Conservation (phyloP, 208 protist species). For the Histomonas meleagridis region DNA sequence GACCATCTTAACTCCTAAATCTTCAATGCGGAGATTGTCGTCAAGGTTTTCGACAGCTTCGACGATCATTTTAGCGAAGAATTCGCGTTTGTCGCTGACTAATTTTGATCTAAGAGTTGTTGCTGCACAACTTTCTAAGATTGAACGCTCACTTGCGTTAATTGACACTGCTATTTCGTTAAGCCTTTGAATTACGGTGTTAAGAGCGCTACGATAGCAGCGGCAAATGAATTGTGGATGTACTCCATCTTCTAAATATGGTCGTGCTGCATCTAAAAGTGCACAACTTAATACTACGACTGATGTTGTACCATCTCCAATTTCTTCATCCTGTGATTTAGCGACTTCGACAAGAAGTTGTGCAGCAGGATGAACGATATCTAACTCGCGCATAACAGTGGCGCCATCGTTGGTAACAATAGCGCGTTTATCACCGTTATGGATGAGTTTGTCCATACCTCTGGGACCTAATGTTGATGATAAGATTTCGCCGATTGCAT, state of each 20-base stretch:
- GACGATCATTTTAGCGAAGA: slow-evolving; percentile 96
- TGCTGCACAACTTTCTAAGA: slow-evolving; percentile 78
- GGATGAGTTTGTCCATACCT: slow-evolving; percentile 99
- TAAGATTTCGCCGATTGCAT: slow-evolving; percentile 67
- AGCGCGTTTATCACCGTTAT: slow-evolving; percentile 56
- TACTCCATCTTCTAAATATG: slow-evolving; percentile 95
- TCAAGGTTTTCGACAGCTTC: slow-evolving; percentile 83
- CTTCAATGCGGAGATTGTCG: slow-evolving; percentile 71
- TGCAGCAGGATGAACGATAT: slow-evolving; percentile 98
- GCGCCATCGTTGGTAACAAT: slow-evolving; percentile 99
- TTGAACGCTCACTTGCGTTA: slow-evolving; percentile 47
- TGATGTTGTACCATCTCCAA: slow-evolving; percentile 98
- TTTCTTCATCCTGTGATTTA: slow-evolving; percentile 78
- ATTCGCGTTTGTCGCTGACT: slow-evolving; percentile 73
- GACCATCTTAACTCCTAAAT: slow-evolving; percentile 99
- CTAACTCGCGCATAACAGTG: slow-evolving; percentile 97
- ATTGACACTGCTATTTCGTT: slow-evolving; percentile 78
- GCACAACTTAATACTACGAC: slow-evolving; percentile 95
- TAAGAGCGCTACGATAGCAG: slow-evolving; percentile 63
- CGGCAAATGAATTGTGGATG: slow-evolving; percentile 94
- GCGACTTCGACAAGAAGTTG: slow-evolving; percentile 96
- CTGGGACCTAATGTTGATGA: slow-evolving; percentile 88
- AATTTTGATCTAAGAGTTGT: slow-evolving; percentile 99
- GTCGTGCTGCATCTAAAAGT: slow-evolving; percentile 87
- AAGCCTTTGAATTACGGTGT: slow-evolving; percentile 57